A percentile compares a stretch with the other conserved stretches of the same genome.
Evolutionary conservation across 2,329 filamentous ascomycete species (phyloP).

Genomic region (Exophiala spinifera): DNA sequence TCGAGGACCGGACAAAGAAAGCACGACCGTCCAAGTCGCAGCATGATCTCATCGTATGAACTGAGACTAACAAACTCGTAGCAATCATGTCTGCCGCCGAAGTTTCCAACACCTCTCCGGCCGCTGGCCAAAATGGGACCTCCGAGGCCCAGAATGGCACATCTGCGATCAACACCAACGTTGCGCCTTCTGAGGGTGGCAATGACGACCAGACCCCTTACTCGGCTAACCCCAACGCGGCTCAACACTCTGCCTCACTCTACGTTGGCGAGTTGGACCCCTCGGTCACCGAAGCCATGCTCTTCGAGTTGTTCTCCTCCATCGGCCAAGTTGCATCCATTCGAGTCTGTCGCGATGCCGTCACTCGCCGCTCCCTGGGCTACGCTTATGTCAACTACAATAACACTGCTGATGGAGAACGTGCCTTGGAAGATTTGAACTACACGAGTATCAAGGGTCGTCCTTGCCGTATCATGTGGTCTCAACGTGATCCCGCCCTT

Average conservation of each 20-base stretch:
- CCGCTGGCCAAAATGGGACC: constrained; percentile 64
- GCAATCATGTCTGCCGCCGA: constrained; percentile 76
- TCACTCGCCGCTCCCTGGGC: constrained; percentile 95
- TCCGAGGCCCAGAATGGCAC: constrained; percentile 48
- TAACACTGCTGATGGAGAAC: constrained; percentile 92
- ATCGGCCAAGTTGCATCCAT: constrained; percentile 99
- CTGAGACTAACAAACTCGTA: constrained; percentile 36
- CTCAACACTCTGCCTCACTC: constrained; percentile 93
- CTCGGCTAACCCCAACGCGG: constrained; percentile 63
- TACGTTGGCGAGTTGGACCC: constrained; percentile 98
- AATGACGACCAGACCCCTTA: constrained; percentile 56
- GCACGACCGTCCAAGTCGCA: neutral
- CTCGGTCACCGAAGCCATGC: constrained; percentile 98
- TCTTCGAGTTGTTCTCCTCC: constrained; percentile 99
- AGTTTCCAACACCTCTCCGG: constrained; percentile 67
- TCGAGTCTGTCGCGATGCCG: constrained; percentile 98
- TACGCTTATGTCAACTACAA: constrained; percentile 99
- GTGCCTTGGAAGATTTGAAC: constrained; percentile 98
- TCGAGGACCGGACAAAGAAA: neutral
- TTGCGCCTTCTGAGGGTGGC: constrained; percentile 44
- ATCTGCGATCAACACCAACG: constrained; percentile 67
- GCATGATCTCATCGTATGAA: constrained; percentile 44
- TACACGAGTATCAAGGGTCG: constrained; percentile 99
- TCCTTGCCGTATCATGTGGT: constrained; percentile 99
- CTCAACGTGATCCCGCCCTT: constrained; percentile 95